Percentiles rank a stretch among this genome's conserved stretches.
Conservation (phyloP, 345 rosid species). For the Pugionium dolabratum region DNA sequence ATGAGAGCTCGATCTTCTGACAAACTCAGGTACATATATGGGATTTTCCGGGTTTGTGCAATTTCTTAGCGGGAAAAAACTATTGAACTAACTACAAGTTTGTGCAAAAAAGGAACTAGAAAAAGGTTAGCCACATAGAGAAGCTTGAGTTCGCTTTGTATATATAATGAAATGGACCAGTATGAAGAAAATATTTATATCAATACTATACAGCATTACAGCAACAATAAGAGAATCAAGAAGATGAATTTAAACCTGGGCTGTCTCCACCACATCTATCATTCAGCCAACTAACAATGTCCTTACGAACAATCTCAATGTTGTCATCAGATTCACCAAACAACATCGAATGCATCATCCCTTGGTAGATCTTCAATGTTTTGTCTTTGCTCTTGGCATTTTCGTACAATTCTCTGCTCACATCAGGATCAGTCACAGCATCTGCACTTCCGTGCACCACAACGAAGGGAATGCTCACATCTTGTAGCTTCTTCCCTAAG, state of each 20-base stretch:
- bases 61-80: not conserved
- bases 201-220: conserved; percentile 5
- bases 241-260: conserved; percentile 1
- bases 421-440: conserved; percentile 77
- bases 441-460: conserved; percentile 75
- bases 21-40: conserved; percentile 15
- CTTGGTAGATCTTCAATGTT: conserved; percentile 62
- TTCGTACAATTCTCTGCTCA: conserved; percentile 58
- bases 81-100: conserved; percentile 16
- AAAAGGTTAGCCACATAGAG: not conserved
- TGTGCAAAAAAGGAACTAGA: conserved; percentile 12
- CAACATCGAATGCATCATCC: conserved; percentile 90
- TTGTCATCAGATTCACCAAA: conserved; percentile 87
- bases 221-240: conserved; percentile 10
- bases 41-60: not conserved
- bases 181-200: not conserved
- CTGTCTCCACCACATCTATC: conserved; percentile 49
- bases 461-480: conserved; percentile 62
- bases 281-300: conserved; percentile 67
- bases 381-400: conserved; percentile 61
- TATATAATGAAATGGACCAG: conserved; percentile 6
- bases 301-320: conserved; percentile 57
- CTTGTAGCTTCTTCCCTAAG: conserved; percentile 48
- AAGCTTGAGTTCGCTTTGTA: not conserved
- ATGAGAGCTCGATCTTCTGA: not conserved